Percentiles rank a stretch among this genome's conserved stretches.
Conservation (phyloP, 139 green algal genomes). For the Gonium pectorale region DNA sequence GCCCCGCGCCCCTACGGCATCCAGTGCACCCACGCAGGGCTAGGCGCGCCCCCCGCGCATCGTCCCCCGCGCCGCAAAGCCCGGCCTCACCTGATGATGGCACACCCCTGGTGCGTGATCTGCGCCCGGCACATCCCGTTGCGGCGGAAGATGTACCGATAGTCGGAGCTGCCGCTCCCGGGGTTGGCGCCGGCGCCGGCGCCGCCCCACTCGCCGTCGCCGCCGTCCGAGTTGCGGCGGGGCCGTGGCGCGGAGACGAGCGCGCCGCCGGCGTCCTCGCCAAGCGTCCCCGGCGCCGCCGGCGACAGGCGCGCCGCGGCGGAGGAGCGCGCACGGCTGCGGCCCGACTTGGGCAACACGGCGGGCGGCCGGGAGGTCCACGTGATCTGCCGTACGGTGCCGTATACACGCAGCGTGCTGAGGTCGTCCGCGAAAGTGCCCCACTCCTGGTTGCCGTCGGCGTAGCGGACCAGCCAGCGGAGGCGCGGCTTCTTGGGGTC, state of each 20-base stretch:
- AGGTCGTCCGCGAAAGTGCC: constrained; percentile 44
- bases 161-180: constrained; percentile 18
- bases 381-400: constrained; percentile 22
- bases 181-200: not conserved
- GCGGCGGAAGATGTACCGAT: constrained; percentile 41
- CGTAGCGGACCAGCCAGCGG: constrained; percentile 38
- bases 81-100: constrained; percentile 38
- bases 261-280: not conserved
- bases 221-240: constrained; percentile 2
- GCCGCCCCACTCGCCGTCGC: constrained; percentile 17
- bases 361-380: constrained; percentile 40
- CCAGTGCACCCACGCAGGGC: too few species aligned
- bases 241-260: too few species aligned
- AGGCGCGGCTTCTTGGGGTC: constrained; percentile 42
- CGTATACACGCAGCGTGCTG: constrained; percentile 36
- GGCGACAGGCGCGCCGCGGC: not conserved
- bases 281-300: not conserved
- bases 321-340: not conserved
- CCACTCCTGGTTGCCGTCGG: constrained; percentile 48
- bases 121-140: constrained; percentile 47
- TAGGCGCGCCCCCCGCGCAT: too few species aligned
- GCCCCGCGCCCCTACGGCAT: not conserved
- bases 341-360: not conserved
- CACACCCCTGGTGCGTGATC: constrained; percentile 40
- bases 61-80: too few species aligned